A percentile compares a stretch with the other conserved stretches of the same genome.
These are phyloP conservation scores for Pichia pseudocactophila DNA, from an alignment of 805 yeast species.

Conservation along the genomic window DNA sequence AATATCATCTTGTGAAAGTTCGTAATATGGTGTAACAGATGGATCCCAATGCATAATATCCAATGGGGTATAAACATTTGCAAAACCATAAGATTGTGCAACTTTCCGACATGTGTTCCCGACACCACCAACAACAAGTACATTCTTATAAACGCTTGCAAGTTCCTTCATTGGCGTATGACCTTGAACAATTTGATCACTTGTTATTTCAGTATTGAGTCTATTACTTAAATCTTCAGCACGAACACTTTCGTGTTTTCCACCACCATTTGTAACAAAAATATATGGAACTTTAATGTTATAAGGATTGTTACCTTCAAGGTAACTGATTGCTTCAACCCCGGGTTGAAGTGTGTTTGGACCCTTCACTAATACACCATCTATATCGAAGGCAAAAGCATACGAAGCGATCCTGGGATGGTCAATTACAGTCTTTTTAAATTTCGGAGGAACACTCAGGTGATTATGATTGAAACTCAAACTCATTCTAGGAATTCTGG, in stretches of 20 bases:
- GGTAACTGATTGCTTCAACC: conserved; percentile 55
- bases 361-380: conserved; percentile 82
- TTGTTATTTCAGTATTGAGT: conserved; percentile 50
- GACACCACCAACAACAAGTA: conserved; percentile 82
- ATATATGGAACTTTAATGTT: conserved; percentile 75
- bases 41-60: conserved; percentile 86
- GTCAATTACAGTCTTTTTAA: conserved; percentile 47
- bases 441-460: conserved; percentile 23
- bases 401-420: conserved; percentile 70
- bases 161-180: conserved; percentile 90
- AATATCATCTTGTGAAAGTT: conserved; percentile 62
- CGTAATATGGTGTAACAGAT: conserved; percentile 76
- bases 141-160: conserved; percentile 58
- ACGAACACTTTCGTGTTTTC: conserved; percentile 68
- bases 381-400: conserved; percentile 90
- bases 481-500: not conserved
- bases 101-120: conserved; percentile 78
- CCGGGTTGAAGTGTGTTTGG: conserved; percentile 81
- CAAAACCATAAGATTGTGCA: conserved; percentile 77
- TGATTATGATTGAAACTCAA: not conserved
- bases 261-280: conserved; percentile 89
- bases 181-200: conserved; percentile 82
- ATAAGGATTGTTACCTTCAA: conserved; percentile 71
- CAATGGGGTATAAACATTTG: conserved; percentile 71
- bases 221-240: conserved; percentile 61